Conservation (phyloP, 1,284 basidiomycete genomes). For the Ustilago shanxiensis region DNA sequence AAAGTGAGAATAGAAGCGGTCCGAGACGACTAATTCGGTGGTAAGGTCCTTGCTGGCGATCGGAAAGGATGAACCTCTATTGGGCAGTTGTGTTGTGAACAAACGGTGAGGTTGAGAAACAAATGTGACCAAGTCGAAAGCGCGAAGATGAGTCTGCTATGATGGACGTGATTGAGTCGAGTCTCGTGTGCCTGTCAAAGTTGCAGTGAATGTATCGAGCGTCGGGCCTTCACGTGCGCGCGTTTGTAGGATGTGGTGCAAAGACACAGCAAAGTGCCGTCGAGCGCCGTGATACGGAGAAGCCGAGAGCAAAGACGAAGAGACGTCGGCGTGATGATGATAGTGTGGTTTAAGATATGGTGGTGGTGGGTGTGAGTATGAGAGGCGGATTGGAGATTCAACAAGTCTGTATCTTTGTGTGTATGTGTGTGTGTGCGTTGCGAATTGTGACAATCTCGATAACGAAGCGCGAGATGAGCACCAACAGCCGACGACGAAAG, state of each 20-base stretch:
- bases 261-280: not conserved
- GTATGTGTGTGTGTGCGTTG: not conserved
- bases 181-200: not conserved
- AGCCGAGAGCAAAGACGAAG: not conserved
- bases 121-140: not conserved
- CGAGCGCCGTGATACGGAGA: not conserved
- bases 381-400: slow-evolving; percentile 12
- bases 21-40: not conserved
- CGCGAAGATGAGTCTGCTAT: not conserved
- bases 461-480: slow-evolving; percentile 14
- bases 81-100: not conserved
- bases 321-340: not conserved
- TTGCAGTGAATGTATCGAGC: not conserved
- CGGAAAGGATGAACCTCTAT: not conserved
- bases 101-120: not conserved
- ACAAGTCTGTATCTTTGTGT: not conserved
- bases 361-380: not conserved
- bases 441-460: slow-evolving; percentile 26
- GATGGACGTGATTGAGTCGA: not conserved
- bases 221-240: not conserved
- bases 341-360: not conserved
- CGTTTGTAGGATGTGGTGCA: not conserved
- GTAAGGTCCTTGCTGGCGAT: not conserved
- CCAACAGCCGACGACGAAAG: not conserved
- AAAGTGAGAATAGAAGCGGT: not conserved